Percentiles rank a stretch among this genome's conserved stretches.
Conservation (phyloP, 1,284 basidiomycete genomes). For the Microstroma glucosiphilum region DNA sequence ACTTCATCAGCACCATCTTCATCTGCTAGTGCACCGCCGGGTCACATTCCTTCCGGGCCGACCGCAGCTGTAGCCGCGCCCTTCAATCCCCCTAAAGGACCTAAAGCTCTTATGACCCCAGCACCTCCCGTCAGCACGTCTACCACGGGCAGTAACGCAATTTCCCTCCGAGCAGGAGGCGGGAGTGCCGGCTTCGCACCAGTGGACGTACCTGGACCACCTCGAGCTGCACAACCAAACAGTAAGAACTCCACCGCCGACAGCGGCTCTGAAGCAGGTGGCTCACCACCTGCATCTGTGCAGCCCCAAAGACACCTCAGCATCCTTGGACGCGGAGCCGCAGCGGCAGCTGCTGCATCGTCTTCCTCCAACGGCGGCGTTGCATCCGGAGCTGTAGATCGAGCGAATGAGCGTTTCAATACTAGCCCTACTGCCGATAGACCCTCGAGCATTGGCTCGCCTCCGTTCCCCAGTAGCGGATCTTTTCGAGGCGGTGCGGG, state of each 20-base stretch:
- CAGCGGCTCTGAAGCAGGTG: background rate
- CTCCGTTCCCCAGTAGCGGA: too few relatives aligned
- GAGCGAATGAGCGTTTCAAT: too few relatives aligned
- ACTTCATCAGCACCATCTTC: background rate
- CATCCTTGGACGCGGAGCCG: background rate
- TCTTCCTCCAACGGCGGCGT: too few relatives aligned
- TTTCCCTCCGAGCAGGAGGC: background rate
- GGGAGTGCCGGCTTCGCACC: background rate
- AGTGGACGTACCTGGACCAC: background rate
- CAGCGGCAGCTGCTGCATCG: background rate
- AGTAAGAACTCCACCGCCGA: background rate
- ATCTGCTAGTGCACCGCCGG: too few relatives aligned
- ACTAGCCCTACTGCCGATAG: too few relatives aligned
- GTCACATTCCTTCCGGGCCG: background rate
- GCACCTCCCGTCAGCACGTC: background rate
- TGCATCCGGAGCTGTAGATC: too few relatives aligned
- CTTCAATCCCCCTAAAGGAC: conserved; percentile 20
- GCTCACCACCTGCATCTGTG: background rate
- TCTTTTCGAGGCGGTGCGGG: too few relatives aligned
- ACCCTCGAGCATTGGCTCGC: too few relatives aligned
- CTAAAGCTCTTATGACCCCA: conserved; percentile 20
- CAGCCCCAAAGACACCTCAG: background rate
- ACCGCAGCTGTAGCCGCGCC: background rate
- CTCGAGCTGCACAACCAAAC: background rate
- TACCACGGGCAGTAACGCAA: background rate